These are phyloP conservation scores for Elsinoe fawcettii DNA, from an alignment of 2,329 filamentous ascomycete genomes.

Conservation along the genomic window DNA sequence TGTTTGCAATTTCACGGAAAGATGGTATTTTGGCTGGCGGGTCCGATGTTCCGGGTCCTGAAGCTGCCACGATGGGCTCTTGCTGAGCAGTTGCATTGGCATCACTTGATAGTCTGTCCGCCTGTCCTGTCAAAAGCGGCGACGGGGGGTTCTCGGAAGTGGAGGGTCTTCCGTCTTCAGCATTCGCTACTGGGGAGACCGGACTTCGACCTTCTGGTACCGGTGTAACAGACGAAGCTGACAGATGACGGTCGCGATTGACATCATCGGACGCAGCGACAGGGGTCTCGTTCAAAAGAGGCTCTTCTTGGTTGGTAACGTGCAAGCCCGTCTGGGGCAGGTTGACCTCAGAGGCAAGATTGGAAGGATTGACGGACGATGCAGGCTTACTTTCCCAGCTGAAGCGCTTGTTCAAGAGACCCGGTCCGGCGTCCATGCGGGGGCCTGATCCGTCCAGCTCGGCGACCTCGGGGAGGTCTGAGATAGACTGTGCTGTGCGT, in stretches of 20 bases:
- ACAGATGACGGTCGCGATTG: not conserved
- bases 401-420: constrained; percentile 29
- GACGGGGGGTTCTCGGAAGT: not conserved
- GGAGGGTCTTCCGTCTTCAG: constrained; percentile 14
- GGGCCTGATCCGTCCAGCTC: not conserved
- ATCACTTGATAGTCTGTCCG: constrained; percentile 18
- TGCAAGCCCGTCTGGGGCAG: constrained; percentile 29
- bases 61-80: not conserved
- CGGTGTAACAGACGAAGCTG: not conserved
- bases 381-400: constrained; percentile 30
- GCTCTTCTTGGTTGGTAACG: constrained; percentile 36
- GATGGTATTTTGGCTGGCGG: constrained; percentile 40
- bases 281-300: not conserved
- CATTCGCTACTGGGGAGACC: not conserved
- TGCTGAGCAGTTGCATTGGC: not conserved
- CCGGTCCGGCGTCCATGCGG: constrained; percentile 14
- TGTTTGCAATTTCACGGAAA: constrained; percentile 70
- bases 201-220: not conserved
- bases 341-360: constrained; percentile 4
- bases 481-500: not conserved
- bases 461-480: not conserved
- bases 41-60: not conserved
- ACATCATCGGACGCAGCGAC: not conserved
- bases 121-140: not conserved
- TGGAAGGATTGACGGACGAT: constrained; percentile 1